Evolutionary conservation across 202 grass and related monocot genomes (phyloP).

Genomic region (Saccharum hybrid): DNA sequence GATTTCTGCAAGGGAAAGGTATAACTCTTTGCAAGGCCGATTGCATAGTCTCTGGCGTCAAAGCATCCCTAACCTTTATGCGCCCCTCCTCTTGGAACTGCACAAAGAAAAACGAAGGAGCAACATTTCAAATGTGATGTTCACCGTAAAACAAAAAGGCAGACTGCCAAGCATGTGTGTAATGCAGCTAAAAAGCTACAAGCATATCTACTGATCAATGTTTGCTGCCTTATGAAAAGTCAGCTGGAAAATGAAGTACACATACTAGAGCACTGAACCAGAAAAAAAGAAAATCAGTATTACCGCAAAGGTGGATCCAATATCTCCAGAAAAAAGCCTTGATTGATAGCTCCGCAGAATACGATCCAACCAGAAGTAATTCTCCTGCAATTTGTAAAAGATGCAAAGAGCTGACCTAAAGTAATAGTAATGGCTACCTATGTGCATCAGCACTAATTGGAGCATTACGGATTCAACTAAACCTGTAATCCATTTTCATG

Average conservation of each 20-base stretch:
- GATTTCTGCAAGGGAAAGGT: slow-evolving; percentile 88
- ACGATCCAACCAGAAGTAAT: slow-evolving; percentile 97
- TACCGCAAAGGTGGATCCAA: slow-evolving; percentile 88
- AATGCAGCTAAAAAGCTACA: slow-evolving; percentile 23
- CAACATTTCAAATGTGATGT: slow-evolving; percentile 28
- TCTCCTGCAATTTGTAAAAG: slow-evolving; percentile 68
- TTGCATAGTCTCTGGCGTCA: slow-evolving; percentile 63
- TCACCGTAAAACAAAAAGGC: background rate
- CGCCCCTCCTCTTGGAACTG: slow-evolving; percentile 93
- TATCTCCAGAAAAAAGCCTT: slow-evolving; percentile 88
- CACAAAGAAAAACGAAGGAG: slow-evolving; percentile 34
- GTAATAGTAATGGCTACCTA: slow-evolving; percentile 36
- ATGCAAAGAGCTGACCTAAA: slow-evolving; percentile 27
- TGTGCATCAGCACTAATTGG: slow-evolving; percentile 22
- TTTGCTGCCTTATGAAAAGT: background rate
- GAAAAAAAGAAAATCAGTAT: slow-evolving; percentile 9
- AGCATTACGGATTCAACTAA: slow-evolving; percentile 43
- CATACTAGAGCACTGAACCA: slow-evolving; percentile 1
- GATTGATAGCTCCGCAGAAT: slow-evolving; percentile 96
- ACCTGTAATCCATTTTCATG: slow-evolving; percentile 99
- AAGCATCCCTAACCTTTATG: slow-evolving; percentile 78
- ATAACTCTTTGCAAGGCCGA: slow-evolving; percentile 79
- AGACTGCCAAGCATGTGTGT: slow-evolving; percentile 26
- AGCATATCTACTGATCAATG: slow-evolving; percentile 24
- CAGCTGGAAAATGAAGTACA: slow-evolving; percentile 27